Percentiles rank a stretch among this genome's conserved stretches.
phyloP scores from a whole-genome alignment of 345 rosid species.

The Melaleuca alternifolia region DNA sequence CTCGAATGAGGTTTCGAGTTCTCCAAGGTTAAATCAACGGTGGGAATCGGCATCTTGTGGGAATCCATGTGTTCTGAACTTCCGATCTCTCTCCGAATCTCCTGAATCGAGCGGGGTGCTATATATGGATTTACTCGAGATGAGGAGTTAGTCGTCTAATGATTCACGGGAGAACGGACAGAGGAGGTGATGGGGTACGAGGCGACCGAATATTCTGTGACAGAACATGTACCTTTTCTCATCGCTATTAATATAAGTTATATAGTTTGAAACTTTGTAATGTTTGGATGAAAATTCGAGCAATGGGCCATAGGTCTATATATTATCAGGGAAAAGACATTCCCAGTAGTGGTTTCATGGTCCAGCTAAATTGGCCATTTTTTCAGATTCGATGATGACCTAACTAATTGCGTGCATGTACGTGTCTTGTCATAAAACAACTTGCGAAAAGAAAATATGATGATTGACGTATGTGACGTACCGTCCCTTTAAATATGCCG shows the following conservation, averaged over 20 bases:
- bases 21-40: constrained; percentile 15
- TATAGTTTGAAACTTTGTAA: too few relatives aligned
- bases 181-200: background rate
- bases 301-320: too few relatives aligned
- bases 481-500: background rate
- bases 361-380: too few relatives aligned
- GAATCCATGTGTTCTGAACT: constrained; percentile 12
- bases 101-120: background rate
- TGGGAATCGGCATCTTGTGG: constrained; percentile 6
- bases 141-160: background rate
- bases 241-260: too few relatives aligned
- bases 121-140: background rate
- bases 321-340: too few relatives aligned
- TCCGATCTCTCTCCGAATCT: background rate
- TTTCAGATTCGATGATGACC: too few relatives aligned
- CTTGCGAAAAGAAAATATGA: background rate
- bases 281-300: too few relatives aligned
- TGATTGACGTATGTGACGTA: background rate
- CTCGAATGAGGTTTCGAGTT: constrained; percentile 10
- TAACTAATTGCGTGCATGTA: background rate
- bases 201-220: background rate
- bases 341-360: too few relatives aligned
- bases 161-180: background rate
- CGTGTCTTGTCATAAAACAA: background rate
- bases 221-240: too few relatives aligned